Conservation (phyloP, 768 basidiomycete species). For the Boletus rex-veris region DNA sequence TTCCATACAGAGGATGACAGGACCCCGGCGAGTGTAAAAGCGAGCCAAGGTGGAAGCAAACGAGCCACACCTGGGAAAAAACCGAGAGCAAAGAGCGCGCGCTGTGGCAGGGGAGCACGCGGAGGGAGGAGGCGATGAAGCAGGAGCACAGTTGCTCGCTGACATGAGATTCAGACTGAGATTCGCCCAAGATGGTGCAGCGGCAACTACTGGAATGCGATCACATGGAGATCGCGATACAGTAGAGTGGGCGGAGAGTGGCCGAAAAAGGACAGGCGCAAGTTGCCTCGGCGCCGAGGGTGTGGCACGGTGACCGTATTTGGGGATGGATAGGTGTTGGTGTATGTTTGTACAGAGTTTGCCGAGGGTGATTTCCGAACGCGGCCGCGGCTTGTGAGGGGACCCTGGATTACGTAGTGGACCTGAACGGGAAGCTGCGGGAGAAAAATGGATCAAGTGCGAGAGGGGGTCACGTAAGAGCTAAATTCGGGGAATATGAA, state of each 20-base stretch:
- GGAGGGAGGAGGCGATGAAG: slow-evolving; percentile 15
- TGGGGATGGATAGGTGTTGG: slow-evolving; percentile 19
- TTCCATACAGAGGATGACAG: slow-evolving; percentile 16
- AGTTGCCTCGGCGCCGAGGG: slow-evolving; percentile 43
- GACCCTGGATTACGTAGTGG: slow-evolving; percentile 35
- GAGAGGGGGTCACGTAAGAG: slow-evolving; percentile 32
- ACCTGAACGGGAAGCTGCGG: slow-evolving; percentile 27
- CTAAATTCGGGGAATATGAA: slow-evolving; percentile 36
- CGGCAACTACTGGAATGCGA: slow-evolving; percentile 30
- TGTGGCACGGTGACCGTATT: slow-evolving; percentile 26
- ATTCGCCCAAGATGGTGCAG: slow-evolving; percentile 34
- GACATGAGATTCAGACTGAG: slow-evolving; percentile 30
- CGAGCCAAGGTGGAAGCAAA: slow-evolving; percentile 27
- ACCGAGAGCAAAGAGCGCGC: slow-evolving; percentile 25
- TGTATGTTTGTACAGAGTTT: slow-evolving; percentile 27
- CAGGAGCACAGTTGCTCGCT: slow-evolving; percentile 20
- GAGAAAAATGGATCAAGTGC: slow-evolving; percentile 29
- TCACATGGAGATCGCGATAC: slow-evolving; percentile 34
- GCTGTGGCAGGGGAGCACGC: slow-evolving; percentile 16
- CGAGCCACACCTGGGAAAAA: slow-evolving; percentile 8
- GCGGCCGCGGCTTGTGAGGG: slow-evolving; percentile 34
- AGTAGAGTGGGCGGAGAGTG: slow-evolving; percentile 32
- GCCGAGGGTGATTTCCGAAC: slow-evolving; percentile 40
- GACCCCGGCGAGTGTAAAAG: slow-evolving; percentile 32
- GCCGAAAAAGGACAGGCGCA: slow-evolving; percentile 28